phyloP scores from a whole-genome alignment of 164 flowering plant genomes.

The Hamamelis virginiana region DNA sequence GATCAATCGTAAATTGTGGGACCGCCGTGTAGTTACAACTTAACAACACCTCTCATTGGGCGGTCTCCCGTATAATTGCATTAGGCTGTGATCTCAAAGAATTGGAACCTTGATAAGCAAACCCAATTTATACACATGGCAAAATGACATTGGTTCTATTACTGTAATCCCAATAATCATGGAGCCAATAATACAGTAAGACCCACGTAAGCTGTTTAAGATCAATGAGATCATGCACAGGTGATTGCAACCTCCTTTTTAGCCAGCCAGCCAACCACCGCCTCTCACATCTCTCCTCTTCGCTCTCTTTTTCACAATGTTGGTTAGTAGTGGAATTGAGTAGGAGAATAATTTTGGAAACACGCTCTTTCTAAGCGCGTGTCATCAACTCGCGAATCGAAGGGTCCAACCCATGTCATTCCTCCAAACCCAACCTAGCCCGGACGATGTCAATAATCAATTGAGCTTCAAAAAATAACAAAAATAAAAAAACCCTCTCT shows the following conservation, averaged over 20 bases:
- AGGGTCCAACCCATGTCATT: too few species aligned
- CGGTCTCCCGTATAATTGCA: constrained; percentile 24
- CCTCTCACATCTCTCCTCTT: constrained; percentile 1
- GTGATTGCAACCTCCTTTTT: not conserved
- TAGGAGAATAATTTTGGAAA: not conserved
- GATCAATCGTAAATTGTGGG: constrained; percentile 26
- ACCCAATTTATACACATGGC: too few species aligned
- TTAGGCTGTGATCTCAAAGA: constrained; percentile 19
- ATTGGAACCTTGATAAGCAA: not conserved
- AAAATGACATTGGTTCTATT: not conserved
- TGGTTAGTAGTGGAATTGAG: constrained; percentile 14
- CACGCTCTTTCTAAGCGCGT: constrained; percentile 1
- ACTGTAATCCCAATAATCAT: not conserved
- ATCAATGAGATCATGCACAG: not conserved
- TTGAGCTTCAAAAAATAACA: too few species aligned
- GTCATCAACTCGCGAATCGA: not conserved
- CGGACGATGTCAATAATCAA: too few species aligned
- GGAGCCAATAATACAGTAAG: not conserved
- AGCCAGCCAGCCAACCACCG: constrained; percentile 11
- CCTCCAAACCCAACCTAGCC: too few species aligned
- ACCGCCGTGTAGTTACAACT: constrained; percentile 9
- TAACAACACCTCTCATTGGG: constrained; percentile 17
- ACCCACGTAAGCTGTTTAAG: constrained; percentile 16
- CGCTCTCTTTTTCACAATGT: not conserved
- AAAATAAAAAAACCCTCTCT: too few species aligned